Conservation (phyloP, 2,329 filamentous ascomycete genomes). For the Colletotrichum liriopes region DNA sequence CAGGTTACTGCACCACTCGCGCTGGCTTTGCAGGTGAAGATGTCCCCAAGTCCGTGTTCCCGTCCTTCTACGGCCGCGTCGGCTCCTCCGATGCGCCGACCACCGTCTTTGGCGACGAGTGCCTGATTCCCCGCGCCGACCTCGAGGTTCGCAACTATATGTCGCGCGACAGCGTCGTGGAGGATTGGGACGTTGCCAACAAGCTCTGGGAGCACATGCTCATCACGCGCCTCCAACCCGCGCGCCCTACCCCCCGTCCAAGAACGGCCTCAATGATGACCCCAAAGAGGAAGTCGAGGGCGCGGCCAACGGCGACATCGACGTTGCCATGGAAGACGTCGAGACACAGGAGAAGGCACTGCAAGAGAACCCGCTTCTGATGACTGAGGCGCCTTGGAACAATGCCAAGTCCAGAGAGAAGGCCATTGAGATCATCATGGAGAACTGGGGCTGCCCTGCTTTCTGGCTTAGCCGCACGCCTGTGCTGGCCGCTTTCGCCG, state of each 20-base stretch:
- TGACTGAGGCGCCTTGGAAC: conserved; percentile 97
- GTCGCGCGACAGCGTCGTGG: conserved; percentile 88
- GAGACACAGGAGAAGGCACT: conserved; percentile 81
- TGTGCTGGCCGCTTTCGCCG: conserved; percentile 91
- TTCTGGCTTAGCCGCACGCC: conserved; percentile 94
- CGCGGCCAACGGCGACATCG: conserved; percentile 74
- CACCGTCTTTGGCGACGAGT: conserved; percentile 90
- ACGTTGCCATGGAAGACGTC: conserved; percentile 71
- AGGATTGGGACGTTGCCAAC: conserved; percentile 95
- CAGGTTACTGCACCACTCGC: conserved; percentile 91
- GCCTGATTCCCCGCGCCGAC: conserved; percentile 81
- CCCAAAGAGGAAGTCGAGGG: conserved; percentile 70
- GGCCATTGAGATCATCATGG: conserved; percentile 96
- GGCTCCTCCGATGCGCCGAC: conserved; percentile 64
- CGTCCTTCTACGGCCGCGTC: conserved; percentile 86
- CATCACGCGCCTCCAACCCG: conserved; percentile 87
- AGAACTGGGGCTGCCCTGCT: conserved; percentile 94
- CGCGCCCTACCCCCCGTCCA: conserved; percentile 78
- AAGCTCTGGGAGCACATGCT: conserved; percentile 95
- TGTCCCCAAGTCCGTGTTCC: conserved; percentile 92
- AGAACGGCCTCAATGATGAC: conserved; percentile 85
- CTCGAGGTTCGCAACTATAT: conserved; percentile 95
- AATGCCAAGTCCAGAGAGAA: conserved; percentile 89
- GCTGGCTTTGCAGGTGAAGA: conserved; percentile 99
- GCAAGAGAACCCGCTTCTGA: conserved; percentile 89